Base-by-base conservation (phyloP, 306 rosid genomes). In the Canavalia ensiformis region DNA sequence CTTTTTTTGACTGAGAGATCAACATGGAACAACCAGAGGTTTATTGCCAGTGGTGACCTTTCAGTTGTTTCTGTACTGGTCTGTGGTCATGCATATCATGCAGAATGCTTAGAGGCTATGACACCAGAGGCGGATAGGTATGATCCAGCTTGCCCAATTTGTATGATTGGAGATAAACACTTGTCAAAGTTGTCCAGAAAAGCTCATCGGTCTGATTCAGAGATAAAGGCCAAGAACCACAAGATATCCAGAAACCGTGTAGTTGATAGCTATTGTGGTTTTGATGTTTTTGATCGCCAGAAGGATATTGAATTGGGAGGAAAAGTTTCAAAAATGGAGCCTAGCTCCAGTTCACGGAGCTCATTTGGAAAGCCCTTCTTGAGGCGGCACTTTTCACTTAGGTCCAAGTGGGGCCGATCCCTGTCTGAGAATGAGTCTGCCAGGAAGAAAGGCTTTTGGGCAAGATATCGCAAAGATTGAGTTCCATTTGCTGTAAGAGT, bases 81-180 rank as follows among this genome's bases (percentile, higher is more conserved):
- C 56, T 93, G 97, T 71, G 96, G 94, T 18, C 97, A 93, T 76
- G 87, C 88, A 74, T 93, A 88, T 79, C 97, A 93, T 87, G 94
- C 92, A 0, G 97, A 93, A 71, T 93, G 97, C 88, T 85, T 93
- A 78, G 97, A 93, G 87, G 85, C 91, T 59, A 81, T 90, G 90
- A 91, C 92, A 3, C 28, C 81, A 5, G 97, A 93, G 67, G 75
- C 88, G n/a, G 87, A 93, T 81, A 89, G 79, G 81, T 91, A 76
- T 42, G 97, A 93, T 82, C 97, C 97, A 4, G 84, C 87, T 44
- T 93, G 97, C 87, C 97, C 97, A 37, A 58, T 90, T 71, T 93
- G 97, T 76, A 68, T 84, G 74, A 83, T 90, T 57, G 97, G 96
- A 45, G 94, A 91, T 73, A 93, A 88, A 86, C 86, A 91, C 62